A percentile compares a stretch with the other conserved stretches of the same genome.
These are phyloP conservation scores for Pezicula neosporulosa DNA, from an alignment of 2,329 filamentous ascomycete genomes.

Conservation along the genomic window DNA sequence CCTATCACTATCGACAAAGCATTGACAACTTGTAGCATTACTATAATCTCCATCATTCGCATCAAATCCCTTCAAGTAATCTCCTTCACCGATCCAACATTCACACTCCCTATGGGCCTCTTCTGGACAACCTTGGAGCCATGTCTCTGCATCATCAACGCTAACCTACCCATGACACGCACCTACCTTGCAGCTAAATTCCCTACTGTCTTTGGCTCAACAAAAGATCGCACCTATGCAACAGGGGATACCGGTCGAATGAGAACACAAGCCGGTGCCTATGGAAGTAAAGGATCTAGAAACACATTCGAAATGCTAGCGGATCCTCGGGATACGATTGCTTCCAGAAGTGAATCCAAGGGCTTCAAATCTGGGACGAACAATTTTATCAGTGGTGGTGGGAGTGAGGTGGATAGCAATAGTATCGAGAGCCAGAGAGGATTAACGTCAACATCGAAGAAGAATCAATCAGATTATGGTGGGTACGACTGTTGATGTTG, in stretches of 20 bases:
- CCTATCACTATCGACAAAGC: neutral
- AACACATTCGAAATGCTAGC: neutral
- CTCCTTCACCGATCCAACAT: conserved; percentile 10
- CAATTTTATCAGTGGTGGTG: no score
- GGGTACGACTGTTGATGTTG: no score
- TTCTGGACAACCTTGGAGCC: conserved; percentile 31
- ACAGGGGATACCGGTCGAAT: neutral
- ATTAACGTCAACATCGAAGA: no score
- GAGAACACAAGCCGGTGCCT: neutral
- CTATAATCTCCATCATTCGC: conserved; percentile 18
- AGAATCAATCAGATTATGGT: no score
- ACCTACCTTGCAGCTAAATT: conserved; percentile 1
- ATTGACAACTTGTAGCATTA: conserved; percentile 1
- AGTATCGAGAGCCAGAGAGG: no score
- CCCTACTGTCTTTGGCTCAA: conserved; percentile 4
- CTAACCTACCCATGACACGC: conserved; percentile 28
- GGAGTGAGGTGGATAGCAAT: no score
- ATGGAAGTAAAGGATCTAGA: neutral
- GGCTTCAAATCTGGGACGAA: no score
- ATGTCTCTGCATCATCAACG: conserved; percentile 32
- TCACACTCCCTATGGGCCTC: conserved; percentile 2
- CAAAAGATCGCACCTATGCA: neutral
- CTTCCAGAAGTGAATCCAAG: no score
- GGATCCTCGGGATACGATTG: no score
- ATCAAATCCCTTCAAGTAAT: conserved; percentile 12